Evolutionary conservation across 2,329 filamentous ascomycete species (phyloP).

Genomic region (Ophiostoma triangulosporum): DNA sequence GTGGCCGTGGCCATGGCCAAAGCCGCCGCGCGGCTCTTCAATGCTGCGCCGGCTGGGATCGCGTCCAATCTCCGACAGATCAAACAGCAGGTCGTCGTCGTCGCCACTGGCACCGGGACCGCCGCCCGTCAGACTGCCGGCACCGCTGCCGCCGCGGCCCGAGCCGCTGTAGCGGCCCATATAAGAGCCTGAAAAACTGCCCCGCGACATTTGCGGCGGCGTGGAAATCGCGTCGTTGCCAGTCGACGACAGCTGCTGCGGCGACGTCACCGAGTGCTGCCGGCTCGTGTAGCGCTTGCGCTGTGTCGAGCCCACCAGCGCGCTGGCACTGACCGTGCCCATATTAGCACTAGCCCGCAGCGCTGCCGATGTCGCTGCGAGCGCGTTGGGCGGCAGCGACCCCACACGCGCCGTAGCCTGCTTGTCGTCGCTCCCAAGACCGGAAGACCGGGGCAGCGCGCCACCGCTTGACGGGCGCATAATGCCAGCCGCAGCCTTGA

Average conservation of each 20-base stretch:
- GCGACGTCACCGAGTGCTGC: not conserved
- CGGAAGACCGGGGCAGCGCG: conserved; percentile 1
- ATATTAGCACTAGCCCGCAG: not conserved
- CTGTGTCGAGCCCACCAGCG: conserved; percentile 1
- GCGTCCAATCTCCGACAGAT: conserved; percentile 51
- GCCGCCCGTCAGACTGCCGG: conserved; percentile 16
- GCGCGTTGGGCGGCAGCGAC: conserved; percentile 1
- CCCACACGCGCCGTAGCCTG: not conserved
- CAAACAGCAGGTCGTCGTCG: conserved; percentile 59
- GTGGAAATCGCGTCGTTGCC: conserved; percentile 20
- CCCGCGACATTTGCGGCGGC: conserved; percentile 27
- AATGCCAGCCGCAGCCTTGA: not conserved
- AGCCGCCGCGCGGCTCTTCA: conserved; percentile 34
- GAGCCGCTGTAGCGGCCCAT: conserved; percentile 14
- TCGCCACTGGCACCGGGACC: conserved; percentile 30
- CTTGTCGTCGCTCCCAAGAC: not conserved
- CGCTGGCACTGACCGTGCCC: not conserved
- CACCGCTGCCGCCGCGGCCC: not conserved
- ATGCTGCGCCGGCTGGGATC: conserved; percentile 36
- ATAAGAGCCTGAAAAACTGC: conserved; percentile 30
- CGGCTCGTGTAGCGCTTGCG: conserved; percentile 11
- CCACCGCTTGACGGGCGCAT: conserved; percentile 6
- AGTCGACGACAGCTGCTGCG: not conserved
- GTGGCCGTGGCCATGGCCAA: not conserved
- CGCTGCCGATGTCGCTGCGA: not conserved